A percentile compares a stretch with the other conserved stretches of the same genome.
phyloP scores from a whole-genome alignment of 2,329 filamentous ascomycete genomes.

The Pseudomassariella vexata region DNA sequence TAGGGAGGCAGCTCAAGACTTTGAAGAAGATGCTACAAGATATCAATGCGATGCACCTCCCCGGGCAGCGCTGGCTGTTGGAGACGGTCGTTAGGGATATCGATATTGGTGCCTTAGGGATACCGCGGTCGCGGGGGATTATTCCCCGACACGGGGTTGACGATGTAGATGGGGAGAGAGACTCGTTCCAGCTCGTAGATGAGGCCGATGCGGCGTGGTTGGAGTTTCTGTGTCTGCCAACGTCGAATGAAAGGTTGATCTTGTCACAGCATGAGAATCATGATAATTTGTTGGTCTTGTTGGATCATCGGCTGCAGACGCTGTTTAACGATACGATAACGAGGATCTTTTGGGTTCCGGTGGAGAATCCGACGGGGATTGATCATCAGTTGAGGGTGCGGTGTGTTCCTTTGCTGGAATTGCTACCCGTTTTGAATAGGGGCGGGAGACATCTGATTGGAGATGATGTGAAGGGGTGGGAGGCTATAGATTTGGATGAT shows the following conservation, averaged over 20 bases:
- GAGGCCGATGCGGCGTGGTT: conserved; percentile 27
- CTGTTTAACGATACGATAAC: conserved; percentile 13
- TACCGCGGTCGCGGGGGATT: conserved; percentile 1
- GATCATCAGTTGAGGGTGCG: no score
- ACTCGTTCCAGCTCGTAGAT: conserved; percentile 11
- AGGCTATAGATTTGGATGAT: conserved; percentile 3
- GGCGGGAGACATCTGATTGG: conserved; percentile 1
- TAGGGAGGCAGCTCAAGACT: conserved; percentile 19
- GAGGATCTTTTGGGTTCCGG: conserved; percentile 6
- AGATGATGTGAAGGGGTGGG: not conserved
- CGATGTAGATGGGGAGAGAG: not conserved
- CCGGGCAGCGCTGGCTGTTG: conserved; percentile 21
- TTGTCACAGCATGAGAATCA: conserved; percentile 1
- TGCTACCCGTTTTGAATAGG: conserved; percentile 7
- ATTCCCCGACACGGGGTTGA: conserved; percentile 2
- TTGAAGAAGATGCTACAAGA: conserved; percentile 18
- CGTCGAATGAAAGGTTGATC: conserved; percentile 13
- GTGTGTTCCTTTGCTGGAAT: conserved; percentile 10
- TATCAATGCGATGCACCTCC: conserved; percentile 5
- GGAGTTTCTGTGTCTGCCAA: conserved; percentile 18
- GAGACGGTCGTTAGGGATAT: conserved; percentile 12
- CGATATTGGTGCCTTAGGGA: conserved; percentile 3
- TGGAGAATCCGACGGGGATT: not conserved
- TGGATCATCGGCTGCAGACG: conserved; percentile 21
- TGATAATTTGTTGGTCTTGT: conserved; percentile 20